Base-by-base conservation (phyloP, 495 filamentous ascomycete genomes). In the Thozetella sp. region DNA sequence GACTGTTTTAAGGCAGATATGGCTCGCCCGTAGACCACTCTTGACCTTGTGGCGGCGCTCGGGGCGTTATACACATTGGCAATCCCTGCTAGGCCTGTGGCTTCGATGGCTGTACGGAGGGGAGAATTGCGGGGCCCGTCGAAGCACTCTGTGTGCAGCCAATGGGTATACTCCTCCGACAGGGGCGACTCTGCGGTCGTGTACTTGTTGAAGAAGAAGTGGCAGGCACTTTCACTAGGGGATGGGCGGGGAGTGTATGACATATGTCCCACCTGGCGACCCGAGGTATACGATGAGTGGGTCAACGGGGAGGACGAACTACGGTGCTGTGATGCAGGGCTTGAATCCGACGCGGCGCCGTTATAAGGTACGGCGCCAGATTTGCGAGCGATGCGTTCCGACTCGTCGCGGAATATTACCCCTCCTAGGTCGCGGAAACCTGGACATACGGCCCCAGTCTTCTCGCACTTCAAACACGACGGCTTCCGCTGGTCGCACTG, bases 341-440 rank as follows among this genome's bases (percentile, higher is more conserved):
- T 9, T 37, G 17, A 37, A 17, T 37, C 30, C 17, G n/a, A n/a
- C n/a, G n/a, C n/a, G n/a, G n/a, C n/a, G n/a, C n/a, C n/a, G n/a
- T n/a, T n/a, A n/a, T n/a, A n/a, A n/a, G n/a, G n/a, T n/a, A n/a
- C n/a, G n/a, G n/a, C n/a, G n/a, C n/a, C n/a, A n/a, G n/a, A 10
- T n/a, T 48, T 48, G 4, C n/a, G 43, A 4, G 20, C 20, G n/a
- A 48, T 20, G n/a, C 43, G 43, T 20, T 20, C 43, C 11, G 43
- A 48, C 43, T 48, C 43, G 43, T 48, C n/a, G 43, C 43, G 43
- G n/a, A 48, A 48, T 48, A 48, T 48, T 10, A 48, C n/a, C 10
- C 20, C n/a, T 9, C 11, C 43, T 4, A 48, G 6, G 20, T 48
- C n/a, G 11, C 43, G 43, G n/a, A 15, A 48, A n/a, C 43, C 43